Base-by-base conservation (phyloP, 208 protist species). In the Histomonas meleagridis region DNA sequence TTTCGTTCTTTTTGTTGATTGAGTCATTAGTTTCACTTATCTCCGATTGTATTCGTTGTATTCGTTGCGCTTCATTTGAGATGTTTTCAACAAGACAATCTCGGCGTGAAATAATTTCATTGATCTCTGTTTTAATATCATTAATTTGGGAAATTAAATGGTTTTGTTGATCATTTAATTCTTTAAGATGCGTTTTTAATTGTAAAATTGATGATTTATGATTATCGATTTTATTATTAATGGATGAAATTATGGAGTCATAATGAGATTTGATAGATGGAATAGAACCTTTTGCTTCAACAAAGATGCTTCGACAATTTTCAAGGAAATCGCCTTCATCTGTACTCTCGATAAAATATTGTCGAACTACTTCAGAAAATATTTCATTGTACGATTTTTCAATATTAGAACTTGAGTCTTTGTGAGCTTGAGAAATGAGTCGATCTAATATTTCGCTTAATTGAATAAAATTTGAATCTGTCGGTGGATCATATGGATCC, bases 281-380 rank as follows among this genome's bases (percentile, higher is more conserved):
- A 55, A 86, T 35, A 5, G 51, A 38, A n/a, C 38, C 38, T 0
- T 43, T 38, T 14, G 46, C 76, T 16, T 5, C 18, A 9, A 18
- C 18, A 28, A 86, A 86, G 38, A 55, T 57, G 28, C 14, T 12
- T 26, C 76, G 43, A 35, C 76, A 86, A 14, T 38, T 86, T n/a
- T 43, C 35, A 35, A 86, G 32, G 2, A 86, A 12, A 51, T 48
- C 46, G 51, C 76, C 76, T 86, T 86, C n/a, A 38, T 40, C 76
- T 32, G 76, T 51, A 38, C 76, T 57, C 38, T 86, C 76, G 38
- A 86, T 43, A 35, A 86, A 86, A 86, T 86, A 86, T 55, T 86
- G 76, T 18, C 76, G 40, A 86, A 86, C 55, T 38, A 86, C 76
- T 86, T 86, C 76, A 12, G 18, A 3, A 86, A 86, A 86, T 38